Percentiles rank a stretch among this genome's conserved stretches.
These are phyloP conservation scores for Boletellus ananiceps DNA, from an alignment of 768 basidiomycete genomes.

Conservation along the genomic window DNA sequence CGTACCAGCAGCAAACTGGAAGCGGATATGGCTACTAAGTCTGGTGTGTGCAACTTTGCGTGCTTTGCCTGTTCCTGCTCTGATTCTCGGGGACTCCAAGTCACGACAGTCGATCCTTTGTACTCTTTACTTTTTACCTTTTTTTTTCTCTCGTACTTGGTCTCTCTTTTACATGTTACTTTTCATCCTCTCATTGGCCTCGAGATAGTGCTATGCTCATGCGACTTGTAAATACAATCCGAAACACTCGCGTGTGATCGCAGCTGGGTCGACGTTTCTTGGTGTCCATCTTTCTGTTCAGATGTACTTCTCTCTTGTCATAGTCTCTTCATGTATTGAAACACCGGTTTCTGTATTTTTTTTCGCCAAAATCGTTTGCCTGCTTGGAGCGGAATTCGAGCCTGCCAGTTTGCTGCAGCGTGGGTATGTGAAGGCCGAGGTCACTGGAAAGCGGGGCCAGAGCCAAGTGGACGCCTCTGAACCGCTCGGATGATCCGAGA, in stretches of 20 bases:
- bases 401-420: too few relatives aligned
- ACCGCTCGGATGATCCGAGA: too few relatives aligned
- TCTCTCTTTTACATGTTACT: not conserved
- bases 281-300: not conserved
- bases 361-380: too few relatives aligned
- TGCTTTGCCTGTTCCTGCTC: not conserved
- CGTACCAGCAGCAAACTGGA: conserved; percentile 24
- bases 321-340: not conserved
- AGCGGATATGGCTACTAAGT: conserved; percentile 28
- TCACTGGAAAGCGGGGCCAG: too few relatives aligned
- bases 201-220: conserved; percentile 9
- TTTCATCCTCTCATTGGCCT: not conserved
- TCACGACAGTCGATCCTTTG: not conserved
- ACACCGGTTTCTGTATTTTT: too few relatives aligned
- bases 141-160: not conserved
- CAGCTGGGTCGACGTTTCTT: not conserved
- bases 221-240: conserved; percentile 20
- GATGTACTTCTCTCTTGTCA: not conserved
- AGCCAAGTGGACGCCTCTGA: too few relatives aligned
- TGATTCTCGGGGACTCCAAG: not conserved
- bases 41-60: not conserved
- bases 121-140: not conserved
- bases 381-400: too few relatives aligned
- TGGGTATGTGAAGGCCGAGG: too few relatives aligned
- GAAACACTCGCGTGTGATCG: conserved; percentile 5